Conservation (phyloP, 2,329 filamentous ascomycete genomes). For the Scopulariopsis brevicaulis region DNA sequence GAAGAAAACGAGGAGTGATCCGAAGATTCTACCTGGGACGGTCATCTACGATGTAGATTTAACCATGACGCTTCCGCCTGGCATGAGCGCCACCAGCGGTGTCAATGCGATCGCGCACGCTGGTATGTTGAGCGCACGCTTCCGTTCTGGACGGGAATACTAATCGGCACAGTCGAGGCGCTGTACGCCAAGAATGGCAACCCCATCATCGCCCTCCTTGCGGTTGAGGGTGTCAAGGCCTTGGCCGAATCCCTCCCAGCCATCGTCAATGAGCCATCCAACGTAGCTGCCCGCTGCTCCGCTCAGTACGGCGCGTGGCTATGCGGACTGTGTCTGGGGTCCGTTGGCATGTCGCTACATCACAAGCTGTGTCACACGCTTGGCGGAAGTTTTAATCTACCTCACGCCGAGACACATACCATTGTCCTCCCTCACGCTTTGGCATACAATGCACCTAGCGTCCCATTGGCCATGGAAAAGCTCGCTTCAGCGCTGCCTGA, state of each 20-base stretch:
- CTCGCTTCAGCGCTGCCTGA: slow-evolving; percentile 42
- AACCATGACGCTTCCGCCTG: slow-evolving; percentile 43
- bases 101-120: slow-evolving; percentile 57
- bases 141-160: background rate
- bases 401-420: slow-evolving; percentile 55
- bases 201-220: slow-evolving; percentile 46
- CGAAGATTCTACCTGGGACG: slow-evolving; percentile 45
- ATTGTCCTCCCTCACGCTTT: slow-evolving; percentile 51
- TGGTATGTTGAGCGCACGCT: slow-evolving; percentile 6
- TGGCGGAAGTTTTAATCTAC: slow-evolving; percentile 51
- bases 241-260: slow-evolving; percentile 41
- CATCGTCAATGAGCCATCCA: slow-evolving; percentile 33
- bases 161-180: slow-evolving; percentile 31
- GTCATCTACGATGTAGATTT: slow-evolving; percentile 58
- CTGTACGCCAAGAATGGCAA: slow-evolving; percentile 51
- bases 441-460: slow-evolving; percentile 47
- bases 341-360: slow-evolving; percentile 51
- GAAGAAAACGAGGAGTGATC: slow-evolving; percentile 46
- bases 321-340: slow-evolving; percentile 48
- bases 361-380: slow-evolving; percentile 58
- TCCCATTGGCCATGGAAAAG: slow-evolving; percentile 38
- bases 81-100: slow-evolving; percentile 44
- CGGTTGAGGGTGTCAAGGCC: slow-evolving; percentile 42
- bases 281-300: slow-evolving; percentile 30
- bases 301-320: slow-evolving; percentile 56